Percentiles rank a stretch among this genome's conserved stretches.
These are phyloP conservation scores for Fraxinus americana DNA, from an alignment of 257 asterid species.

Conservation along the genomic window DNA sequence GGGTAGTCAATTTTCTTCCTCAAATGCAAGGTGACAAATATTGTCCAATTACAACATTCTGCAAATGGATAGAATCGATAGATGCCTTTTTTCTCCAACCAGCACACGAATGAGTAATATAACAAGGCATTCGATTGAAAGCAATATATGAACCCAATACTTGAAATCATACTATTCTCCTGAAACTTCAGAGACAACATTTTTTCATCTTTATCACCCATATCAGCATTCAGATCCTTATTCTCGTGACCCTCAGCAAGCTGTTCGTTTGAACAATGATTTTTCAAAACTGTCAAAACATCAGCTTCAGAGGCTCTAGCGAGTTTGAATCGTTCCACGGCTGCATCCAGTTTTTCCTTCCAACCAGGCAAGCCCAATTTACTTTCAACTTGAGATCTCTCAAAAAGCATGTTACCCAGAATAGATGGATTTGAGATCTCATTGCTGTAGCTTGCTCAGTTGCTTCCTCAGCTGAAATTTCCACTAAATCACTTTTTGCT, in stretches of 20 bases:
- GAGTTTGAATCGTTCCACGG: slow-evolving; percentile 76
- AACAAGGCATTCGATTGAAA: neutral
- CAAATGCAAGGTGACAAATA: neutral
- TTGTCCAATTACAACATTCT: neutral
- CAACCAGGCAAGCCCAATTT: slow-evolving; percentile 74
- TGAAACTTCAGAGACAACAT: slow-evolving; percentile 19
- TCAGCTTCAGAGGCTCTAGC: slow-evolving; percentile 97
- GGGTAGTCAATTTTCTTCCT: slow-evolving; percentile 20
- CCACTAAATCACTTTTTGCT: slow-evolving; percentile 51
- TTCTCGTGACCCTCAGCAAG: slow-evolving; percentile 39
- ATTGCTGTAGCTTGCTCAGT: slow-evolving; percentile 87
- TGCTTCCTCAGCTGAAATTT: slow-evolving; percentile 69
- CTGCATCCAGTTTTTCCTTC: slow-evolving; percentile 77
- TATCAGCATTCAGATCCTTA: slow-evolving; percentile 26
- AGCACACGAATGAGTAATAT: no score
- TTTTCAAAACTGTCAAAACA: slow-evolving; percentile 70
- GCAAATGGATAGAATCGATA: neutral
- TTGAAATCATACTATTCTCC: neutral
- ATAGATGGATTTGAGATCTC: slow-evolving; percentile 91
- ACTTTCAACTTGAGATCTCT: slow-evolving; percentile 86
- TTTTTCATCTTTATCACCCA: slow-evolving; percentile 18
- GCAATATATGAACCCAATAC: neutral
- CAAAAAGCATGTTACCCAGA: slow-evolving; percentile 96
- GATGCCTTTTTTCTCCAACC: neutral
- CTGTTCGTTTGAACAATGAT: slow-evolving; percentile 77